Evolutionary conservation across 176 grass and related monocot genomes (phyloP).

Genomic region (Dactylis glomerata): DNA sequence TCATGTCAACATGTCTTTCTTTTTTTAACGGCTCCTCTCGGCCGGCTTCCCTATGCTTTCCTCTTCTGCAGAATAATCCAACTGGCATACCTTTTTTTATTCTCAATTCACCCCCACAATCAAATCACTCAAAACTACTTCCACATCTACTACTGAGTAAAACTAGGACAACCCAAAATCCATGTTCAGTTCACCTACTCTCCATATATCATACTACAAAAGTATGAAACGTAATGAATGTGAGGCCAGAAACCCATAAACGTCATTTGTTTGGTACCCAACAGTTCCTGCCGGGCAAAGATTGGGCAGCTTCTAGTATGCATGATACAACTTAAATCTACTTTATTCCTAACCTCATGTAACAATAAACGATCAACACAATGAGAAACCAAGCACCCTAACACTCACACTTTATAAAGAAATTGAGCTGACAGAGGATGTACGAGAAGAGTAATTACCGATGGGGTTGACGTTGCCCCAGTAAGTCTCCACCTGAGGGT

Average conservation of each 20-base stretch:
- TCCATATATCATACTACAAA: background rate
- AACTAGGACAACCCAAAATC: background rate
- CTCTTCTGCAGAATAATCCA: slow-evolving; percentile 9
- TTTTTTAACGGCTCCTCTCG: background rate
- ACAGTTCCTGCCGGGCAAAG: background rate
- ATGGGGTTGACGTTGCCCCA: slow-evolving; percentile 99
- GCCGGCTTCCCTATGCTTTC: background rate
- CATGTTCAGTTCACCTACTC: slow-evolving; percentile 13
- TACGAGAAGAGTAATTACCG: slow-evolving; percentile 41
- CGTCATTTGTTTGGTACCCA: slow-evolving; percentile 24
- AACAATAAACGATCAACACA: slow-evolving; percentile 24
- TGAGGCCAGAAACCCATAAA: slow-evolving; percentile 1
- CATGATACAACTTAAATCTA: slow-evolving; percentile 24
- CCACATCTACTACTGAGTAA: background rate
- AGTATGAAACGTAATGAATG: slow-evolving; percentile 16
- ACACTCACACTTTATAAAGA: background rate
- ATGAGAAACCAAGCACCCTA: background rate
- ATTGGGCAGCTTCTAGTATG: background rate
- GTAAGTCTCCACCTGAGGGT: slow-evolving; percentile 96
- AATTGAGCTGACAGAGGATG: background rate
- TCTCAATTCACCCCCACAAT: slow-evolving; percentile 5
- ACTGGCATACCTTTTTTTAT: background rate
- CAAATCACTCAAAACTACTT: background rate
- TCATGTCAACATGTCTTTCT: slow-evolving; percentile 6
- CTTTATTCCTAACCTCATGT: background rate